Conservation (phyloP, 176 grass and related monocot genomes). For the Triticum aestivum region IWGSC_CS_RefSeq_v2.1 NC_057794.1:542154785-542155284, state of each 20-base stretch:
- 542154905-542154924: constrained; percentile 2
- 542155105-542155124: constrained; percentile 50
- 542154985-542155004: constrained; percentile 25
- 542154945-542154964: constrained; percentile 33
- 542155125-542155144: constrained; percentile 36
- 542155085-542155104: constrained; percentile 30
- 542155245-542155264: not conserved
- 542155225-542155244: not conserved
- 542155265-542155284: not conserved
- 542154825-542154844: constrained; percentile 36
- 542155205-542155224: not conserved
- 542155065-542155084: not conserved
- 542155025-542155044: not conserved
- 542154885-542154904: constrained; percentile 47
- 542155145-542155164: not conserved
- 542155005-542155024: not conserved
- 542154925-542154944: constrained; percentile 39
- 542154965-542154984: not conserved
- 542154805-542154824: constrained; percentile 25
- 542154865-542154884: constrained; percentile 20
- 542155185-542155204: constrained; percentile 45
- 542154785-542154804: not conserved
- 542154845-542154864: constrained; percentile 21
- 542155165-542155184: constrained; percentile 22
- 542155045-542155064: not conserved